A percentile compares a stretch with the other conserved stretches of the same genome.
Conservation (phyloP, 768 basidiomycete species). For the Coprinopsis strossmayeri region DNA sequence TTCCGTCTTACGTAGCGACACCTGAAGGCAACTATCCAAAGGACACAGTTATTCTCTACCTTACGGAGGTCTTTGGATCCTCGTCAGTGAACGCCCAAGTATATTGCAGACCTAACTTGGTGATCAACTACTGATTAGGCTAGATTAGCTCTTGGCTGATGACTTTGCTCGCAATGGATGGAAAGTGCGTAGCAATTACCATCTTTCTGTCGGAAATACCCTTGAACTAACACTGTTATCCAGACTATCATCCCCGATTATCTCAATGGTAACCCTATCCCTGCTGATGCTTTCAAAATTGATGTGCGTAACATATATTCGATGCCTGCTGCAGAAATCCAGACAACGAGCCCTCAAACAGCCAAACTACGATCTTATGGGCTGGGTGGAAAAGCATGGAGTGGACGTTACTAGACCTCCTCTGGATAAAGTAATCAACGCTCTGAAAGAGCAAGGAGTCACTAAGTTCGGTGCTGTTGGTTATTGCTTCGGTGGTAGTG, state of each 20-base stretch:
- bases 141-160: slow-evolving; percentile 30
- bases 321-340: not conserved
- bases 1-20: slow-evolving; percentile 46
- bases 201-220: slow-evolving; percentile 9
- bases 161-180: slow-evolving; percentile 41
- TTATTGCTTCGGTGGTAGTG: too few relatives aligned
- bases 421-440: slow-evolving; percentile 48
- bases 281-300: slow-evolving; percentile 27
- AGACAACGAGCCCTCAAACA: not conserved
- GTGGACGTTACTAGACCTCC: slow-evolving; percentile 34
- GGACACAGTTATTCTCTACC: slow-evolving; percentile 49
- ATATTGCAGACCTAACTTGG: slow-evolving; percentile 10
- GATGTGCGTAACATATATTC: slow-evolving; percentile 17
- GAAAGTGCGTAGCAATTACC: slow-evolving; percentile 19
- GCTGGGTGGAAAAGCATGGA: slow-evolving; percentile 39
- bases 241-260: slow-evolving; percentile 37
- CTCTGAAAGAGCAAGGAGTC: slow-evolving; percentile 52
- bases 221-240: not conserved
- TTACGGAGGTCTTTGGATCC: slow-evolving; percentile 48
- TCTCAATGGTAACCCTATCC: slow-evolving; percentile 34
- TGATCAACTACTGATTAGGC: too few relatives aligned
- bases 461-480: slow-evolving; percentile 50
- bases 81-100: slow-evolving; percentile 41
- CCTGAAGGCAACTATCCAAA: slow-evolving; percentile 45
- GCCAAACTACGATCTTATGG: not conserved